Evolutionary conservation across 768 basidiomycete genomes (phyloP).

Genomic region (Psilocybe sp.): DNA sequence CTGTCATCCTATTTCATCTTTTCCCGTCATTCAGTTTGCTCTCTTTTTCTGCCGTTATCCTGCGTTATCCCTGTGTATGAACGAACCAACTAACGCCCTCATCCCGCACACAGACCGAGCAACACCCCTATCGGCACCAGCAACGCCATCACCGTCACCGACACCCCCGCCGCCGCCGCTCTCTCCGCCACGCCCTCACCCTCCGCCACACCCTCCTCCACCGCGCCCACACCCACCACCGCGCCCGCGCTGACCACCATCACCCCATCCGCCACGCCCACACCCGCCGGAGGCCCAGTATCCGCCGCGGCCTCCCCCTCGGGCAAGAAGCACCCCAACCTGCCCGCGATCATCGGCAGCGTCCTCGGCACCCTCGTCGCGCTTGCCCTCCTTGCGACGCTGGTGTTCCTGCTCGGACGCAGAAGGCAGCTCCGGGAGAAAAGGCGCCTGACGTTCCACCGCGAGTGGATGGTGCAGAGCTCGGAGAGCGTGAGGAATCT

Average conservation of each 20-base stretch:
- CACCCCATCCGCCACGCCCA: background rate
- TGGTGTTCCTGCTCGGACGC: constrained; percentile 12
- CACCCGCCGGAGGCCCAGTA: background rate
- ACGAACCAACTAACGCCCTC: too few relatives aligned
- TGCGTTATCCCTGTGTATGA: too few relatives aligned
- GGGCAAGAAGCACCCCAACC: constrained; percentile 4
- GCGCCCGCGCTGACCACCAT: background rate
- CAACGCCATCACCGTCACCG: too few relatives aligned
- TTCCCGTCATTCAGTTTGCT: too few relatives aligned
- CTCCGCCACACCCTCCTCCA: background rate
- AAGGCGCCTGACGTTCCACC: constrained; percentile 17
- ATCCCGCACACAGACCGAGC: too few relatives aligned
- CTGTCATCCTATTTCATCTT: too few relatives aligned
- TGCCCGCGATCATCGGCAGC: constrained; percentile 16
- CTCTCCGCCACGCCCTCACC: too few relatives aligned
- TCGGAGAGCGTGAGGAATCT: background rate
- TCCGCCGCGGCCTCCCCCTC: background rate
- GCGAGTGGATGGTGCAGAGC: constrained; percentile 19
- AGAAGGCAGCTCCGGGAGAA: constrained; percentile 1
- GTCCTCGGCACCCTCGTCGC: constrained; percentile 12
- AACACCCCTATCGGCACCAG: too few relatives aligned
- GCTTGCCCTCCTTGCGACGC: constrained; percentile 11
- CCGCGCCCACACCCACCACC: background rate
- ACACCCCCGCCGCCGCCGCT: too few relatives aligned
- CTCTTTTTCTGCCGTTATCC: too few relatives aligned